phyloP scores from a whole-genome alignment of 1,139 yeast species.

The Candida sanyaensis region DNA sequence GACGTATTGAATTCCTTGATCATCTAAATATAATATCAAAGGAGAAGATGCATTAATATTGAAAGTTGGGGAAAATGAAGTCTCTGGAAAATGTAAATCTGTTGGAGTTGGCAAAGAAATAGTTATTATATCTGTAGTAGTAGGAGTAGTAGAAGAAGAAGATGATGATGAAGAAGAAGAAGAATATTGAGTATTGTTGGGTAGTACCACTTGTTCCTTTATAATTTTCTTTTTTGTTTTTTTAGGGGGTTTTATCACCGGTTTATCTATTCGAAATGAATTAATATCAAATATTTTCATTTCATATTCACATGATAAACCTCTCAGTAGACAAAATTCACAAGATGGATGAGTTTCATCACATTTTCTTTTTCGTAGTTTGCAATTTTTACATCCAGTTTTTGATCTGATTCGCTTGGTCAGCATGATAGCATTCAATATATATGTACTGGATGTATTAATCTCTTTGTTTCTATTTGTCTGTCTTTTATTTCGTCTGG shows the following conservation, averaged over 20 bases:
- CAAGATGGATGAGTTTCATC: slow-evolving; percentile 30
- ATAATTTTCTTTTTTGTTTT: not conserved
- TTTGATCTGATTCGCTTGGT: slow-evolving; percentile 1
- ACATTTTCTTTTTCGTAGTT: slow-evolving; percentile 24
- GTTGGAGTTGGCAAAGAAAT: not conserved
- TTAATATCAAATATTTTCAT: slow-evolving; percentile 3
- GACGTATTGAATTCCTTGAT: slow-evolving; percentile 20
- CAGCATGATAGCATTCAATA: not conserved
- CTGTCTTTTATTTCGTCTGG: too few relatives aligned
- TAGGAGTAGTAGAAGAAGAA: not conserved
- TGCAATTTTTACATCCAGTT: slow-evolving; percentile 21
- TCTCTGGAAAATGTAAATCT: slow-evolving; percentile 2
- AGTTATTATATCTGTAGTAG: not conserved
- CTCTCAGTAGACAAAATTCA: slow-evolving; percentile 21
- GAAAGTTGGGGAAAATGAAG: slow-evolving; percentile 3
- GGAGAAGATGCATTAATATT: slow-evolving; percentile 15
- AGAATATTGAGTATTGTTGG: too few relatives aligned
- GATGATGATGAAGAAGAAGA: not conserved
- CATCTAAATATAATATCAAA: slow-evolving; percentile 19
- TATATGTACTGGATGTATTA: not conserved
- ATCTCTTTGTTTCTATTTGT: too few relatives aligned
- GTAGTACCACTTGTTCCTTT: not conserved
- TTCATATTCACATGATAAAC: slow-evolving; percentile 20
- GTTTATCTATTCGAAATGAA: not conserved
- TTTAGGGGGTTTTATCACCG: not conserved